A percentile compares a stretch with the other conserved stretches of the same genome.
Evolutionary conservation across 1,139 yeast genomes (phyloP).

Genomic region (Candida smagusa): DNA sequence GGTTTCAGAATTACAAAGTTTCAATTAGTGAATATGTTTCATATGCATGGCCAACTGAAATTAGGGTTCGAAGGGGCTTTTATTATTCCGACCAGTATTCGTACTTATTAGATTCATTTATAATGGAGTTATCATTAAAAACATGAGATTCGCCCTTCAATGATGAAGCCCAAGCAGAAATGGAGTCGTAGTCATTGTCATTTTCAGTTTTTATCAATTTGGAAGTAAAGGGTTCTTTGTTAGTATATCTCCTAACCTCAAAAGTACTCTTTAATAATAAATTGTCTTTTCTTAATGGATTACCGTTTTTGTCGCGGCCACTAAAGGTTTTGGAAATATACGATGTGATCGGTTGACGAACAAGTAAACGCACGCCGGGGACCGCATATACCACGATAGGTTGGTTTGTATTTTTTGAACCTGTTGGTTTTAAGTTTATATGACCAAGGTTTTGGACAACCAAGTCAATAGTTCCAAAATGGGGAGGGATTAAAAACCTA

Average conservation of each 20-base stretch:
- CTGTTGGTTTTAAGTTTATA: slow-evolving; percentile 62
- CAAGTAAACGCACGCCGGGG: slow-evolving; percentile 25
- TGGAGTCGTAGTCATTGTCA: slow-evolving; percentile 6
- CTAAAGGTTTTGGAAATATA: slow-evolving; percentile 33
- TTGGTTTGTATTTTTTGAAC: slow-evolving; percentile 31
- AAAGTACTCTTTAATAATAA: slow-evolving; percentile 24
- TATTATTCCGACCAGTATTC: slow-evolving; percentile 11
- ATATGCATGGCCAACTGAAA: neutral
- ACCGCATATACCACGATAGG: slow-evolving; percentile 35
- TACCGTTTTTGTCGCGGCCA: slow-evolving; percentile 39
- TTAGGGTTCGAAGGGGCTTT: too few relatives aligned
- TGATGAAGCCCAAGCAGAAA: slow-evolving; percentile 7
- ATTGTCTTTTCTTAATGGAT: slow-evolving; percentile 31
- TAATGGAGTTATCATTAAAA: slow-evolving; percentile 4
- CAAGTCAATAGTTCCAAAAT: slow-evolving; percentile 62
- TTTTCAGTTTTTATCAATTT: slow-evolving; percentile 19
- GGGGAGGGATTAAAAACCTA: slow-evolving; percentile 61
- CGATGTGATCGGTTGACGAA: slow-evolving; percentile 36
- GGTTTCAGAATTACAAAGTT: neutral
- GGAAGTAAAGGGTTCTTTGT: slow-evolving; percentile 24
- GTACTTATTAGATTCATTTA: slow-evolving; percentile 5
- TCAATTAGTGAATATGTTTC: neutral
- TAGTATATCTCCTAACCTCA: slow-evolving; percentile 23
- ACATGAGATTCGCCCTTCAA: slow-evolving; percentile 3
- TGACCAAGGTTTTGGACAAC: slow-evolving; percentile 70